These are phyloP conservation scores for Colletotrichum musicola DNA, from an alignment of 2,329 filamentous ascomycete genomes.

Conservation along the genomic window DNA sequence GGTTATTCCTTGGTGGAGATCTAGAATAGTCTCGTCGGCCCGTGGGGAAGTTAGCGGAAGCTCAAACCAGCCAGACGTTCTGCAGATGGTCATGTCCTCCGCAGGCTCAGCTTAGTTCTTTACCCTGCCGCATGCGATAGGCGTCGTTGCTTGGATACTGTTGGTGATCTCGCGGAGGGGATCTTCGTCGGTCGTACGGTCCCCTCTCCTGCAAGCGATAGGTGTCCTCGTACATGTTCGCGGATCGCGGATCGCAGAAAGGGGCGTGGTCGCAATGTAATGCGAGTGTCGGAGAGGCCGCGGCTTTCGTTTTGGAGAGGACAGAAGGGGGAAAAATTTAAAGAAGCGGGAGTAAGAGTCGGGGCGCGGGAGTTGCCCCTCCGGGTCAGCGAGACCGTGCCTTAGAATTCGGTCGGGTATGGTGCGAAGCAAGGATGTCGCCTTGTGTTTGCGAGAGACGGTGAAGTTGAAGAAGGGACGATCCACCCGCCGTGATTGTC, in stretches of 20 bases:
- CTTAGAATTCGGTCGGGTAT: constrained; percentile 17
- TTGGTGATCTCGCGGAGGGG: constrained; percentile 37
- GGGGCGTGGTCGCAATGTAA: constrained; percentile 13
- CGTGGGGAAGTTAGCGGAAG: constrained; percentile 60
- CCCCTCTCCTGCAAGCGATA: constrained; percentile 34
- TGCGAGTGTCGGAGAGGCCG: constrained; percentile 2
- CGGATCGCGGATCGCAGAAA: constrained; percentile 27
- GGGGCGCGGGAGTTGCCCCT: constrained; percentile 18
- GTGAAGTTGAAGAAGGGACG: constrained; percentile 28
- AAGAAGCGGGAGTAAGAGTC: constrained; percentile 5
- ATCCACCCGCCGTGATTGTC: constrained; percentile 13
- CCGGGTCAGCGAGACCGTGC: constrained; percentile 34
- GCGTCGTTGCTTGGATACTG: constrained; percentile 51
- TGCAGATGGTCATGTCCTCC: constrained; percentile 40
- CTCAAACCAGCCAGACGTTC: constrained; percentile 45
- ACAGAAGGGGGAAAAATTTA: not conserved
- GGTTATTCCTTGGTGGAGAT: constrained; percentile 54
- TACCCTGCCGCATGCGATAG: constrained; percentile 65
- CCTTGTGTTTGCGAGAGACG: constrained; percentile 5
- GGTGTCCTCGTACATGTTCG: constrained; percentile 37
- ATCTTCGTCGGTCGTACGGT: constrained; percentile 40
- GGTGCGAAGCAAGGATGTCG: constrained; percentile 16
- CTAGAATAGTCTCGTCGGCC: constrained; percentile 58
- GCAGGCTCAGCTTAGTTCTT: constrained; percentile 47
- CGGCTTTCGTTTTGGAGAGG: constrained; percentile 20